Evolutionary conservation across 2,329 filamentous ascomycete genomes (phyloP), one percentile per base, ranked within the genome.

Genomic region (Alternaria sp.): DNA sequence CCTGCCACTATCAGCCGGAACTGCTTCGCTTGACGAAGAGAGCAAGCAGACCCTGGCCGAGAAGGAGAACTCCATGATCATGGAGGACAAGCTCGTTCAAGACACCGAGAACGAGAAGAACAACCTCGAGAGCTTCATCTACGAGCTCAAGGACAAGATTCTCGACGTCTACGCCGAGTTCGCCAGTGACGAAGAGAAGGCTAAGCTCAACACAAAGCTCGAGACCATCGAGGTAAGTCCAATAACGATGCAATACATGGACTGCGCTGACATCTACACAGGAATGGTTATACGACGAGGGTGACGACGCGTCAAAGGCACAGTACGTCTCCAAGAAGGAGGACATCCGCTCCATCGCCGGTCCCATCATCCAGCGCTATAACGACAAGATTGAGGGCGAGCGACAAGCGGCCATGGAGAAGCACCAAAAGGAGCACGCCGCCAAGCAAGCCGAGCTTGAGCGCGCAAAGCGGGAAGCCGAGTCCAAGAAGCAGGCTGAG

Each of bases 21-120:
- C 94, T 50, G 88, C 91, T 53, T 91, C 93, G 41, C 87, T 97
- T 61, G 94, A 97, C 66, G 81, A 88, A 54, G 73, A 85, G 15
- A 79, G 84, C 78, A 95, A 92, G 86, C 84, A 89, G 65, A 77
- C 85, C n/a, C 85, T 90, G 70, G 82, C 86, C 55, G 96, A 99
- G 87, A 90, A 90, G 81, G 96, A 99, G 84, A 87, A 90, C 71
- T 80, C 89, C 74, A 98, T 99, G 96, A 89, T 94, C 73, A 95
- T 97, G 89, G 94, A 97, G 83, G 96, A 99, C 85, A 99, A 98
- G 88, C 90, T 98, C 62, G 94, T 99, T 60, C 93, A 92, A 73
- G 96, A 98, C 81, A 99, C 96, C 41, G 96, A 98, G 80, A 94
- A 98, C 86, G 97, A 97, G 89, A 99, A 98, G 93, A 99, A 99